phyloP scores from a whole-genome alignment of 495 filamentous ascomycete genomes.

The Penicillium arizonense region DNA sequence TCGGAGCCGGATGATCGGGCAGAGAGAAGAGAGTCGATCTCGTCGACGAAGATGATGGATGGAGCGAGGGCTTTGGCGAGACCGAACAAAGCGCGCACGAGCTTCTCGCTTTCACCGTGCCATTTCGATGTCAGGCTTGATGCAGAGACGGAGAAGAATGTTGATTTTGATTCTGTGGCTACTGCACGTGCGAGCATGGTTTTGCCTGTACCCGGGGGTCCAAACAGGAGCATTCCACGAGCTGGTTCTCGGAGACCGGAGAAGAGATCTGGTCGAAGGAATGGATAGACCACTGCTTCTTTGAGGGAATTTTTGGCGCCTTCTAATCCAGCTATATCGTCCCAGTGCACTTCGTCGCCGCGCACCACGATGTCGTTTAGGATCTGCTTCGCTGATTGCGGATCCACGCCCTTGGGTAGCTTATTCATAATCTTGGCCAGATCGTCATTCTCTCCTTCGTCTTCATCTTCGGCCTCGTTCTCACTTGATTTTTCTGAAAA shows the following conservation, averaged over 20 bases:
- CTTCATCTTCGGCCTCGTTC: constrained; percentile 33
- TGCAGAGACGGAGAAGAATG: constrained; percentile 96
- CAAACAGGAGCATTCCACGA: constrained; percentile 93
- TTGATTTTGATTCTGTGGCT: constrained; percentile 90
- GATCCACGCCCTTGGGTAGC: constrained; percentile 78
- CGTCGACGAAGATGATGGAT: constrained; percentile 97
- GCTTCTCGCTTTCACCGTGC: constrained; percentile 94
- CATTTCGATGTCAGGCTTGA: constrained; percentile 95
- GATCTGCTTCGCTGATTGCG: constrained; percentile 80
- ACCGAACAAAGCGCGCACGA: constrained; percentile 88
- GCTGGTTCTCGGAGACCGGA: constrained; percentile 93
- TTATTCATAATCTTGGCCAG: constrained; percentile 66
- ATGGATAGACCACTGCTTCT: constrained; percentile 96
- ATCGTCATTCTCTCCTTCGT: constrained; percentile 41
- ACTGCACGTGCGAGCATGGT: constrained; percentile 97
- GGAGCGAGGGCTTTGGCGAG: constrained; percentile 89
- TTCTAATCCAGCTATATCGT: constrained; percentile 88
- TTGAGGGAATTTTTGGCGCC: constrained; percentile 89
- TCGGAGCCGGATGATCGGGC: constrained; percentile 80
- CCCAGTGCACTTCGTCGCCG: constrained; percentile 94
- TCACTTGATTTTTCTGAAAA: constrained; percentile 30
- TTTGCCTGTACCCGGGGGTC: constrained; percentile 94
- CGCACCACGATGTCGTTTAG: constrained; percentile 94
- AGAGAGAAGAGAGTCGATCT: constrained; percentile 94
- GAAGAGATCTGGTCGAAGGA: constrained; percentile 93